phyloP scores from a whole-genome alignment of 169 alveolate genomes.

The Cryptosporidium tyzzeri region DNA sequence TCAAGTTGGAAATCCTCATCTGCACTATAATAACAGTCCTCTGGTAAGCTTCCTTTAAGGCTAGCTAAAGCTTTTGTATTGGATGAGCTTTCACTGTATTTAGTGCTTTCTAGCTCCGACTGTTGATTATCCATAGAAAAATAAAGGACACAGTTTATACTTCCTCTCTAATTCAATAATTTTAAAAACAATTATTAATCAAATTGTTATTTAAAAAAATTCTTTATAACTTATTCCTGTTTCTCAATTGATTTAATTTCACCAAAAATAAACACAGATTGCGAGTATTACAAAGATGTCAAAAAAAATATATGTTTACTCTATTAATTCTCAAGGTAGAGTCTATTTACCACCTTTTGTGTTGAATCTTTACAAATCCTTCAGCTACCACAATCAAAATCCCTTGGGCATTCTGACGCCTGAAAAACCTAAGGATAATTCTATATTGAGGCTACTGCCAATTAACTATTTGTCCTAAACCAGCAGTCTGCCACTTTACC shows the following conservation, averaged over 20 bases:
- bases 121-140: conserved; percentile 66
- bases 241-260: conserved; percentile 7
- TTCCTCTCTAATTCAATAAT: conserved; percentile 1
- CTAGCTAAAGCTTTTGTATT: neutral
- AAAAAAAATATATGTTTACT: neutral
- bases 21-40: conserved; percentile 75
- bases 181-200: neutral
- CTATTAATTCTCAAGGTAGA: conserved; percentile 25
- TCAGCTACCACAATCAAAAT: conserved; percentile 24
- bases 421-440: conserved; percentile 3
- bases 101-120: conserved; percentile 34
- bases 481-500: conserved; percentile 43
- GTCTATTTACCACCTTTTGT: neutral
- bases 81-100: conserved; percentile 55
- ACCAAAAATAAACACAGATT: conserved; percentile 2
- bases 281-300: neutral
- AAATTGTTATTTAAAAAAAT: neutral
- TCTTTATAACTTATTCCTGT: neutral
- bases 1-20: conserved; percentile 71
- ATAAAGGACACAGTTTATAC: neutral
- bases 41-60: conserved; percentile 38
- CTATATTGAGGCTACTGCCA: conserved; percentile 33
- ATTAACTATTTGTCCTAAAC: conserved; percentile 34
- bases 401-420: conserved; percentile 37
- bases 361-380: conserved; percentile 45